Percentiles rank a stretch among this genome's conserved stretches.
These are phyloP conservation scores for Agrostemma githago DNA, from an alignment of 148 eudicot genomes.

Conservation along the genomic window DNA sequence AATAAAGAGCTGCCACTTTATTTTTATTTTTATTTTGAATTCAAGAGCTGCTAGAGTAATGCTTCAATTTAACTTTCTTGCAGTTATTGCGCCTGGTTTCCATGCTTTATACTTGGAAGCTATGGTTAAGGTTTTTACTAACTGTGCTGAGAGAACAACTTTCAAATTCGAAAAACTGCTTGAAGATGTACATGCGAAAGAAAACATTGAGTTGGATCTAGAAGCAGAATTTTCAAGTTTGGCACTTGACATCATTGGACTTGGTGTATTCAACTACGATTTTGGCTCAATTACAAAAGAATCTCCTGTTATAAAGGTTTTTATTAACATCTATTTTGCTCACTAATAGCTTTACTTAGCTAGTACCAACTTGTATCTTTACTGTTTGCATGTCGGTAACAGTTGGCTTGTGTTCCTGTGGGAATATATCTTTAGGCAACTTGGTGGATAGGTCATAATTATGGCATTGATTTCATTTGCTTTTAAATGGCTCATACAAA, in stretches of 20 bases:
- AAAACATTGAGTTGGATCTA: constrained; percentile 72
- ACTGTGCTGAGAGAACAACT: constrained; percentile 68
- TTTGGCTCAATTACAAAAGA: constrained; percentile 94
- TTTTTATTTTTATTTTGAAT: too few relatives aligned
- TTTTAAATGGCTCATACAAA: not conserved
- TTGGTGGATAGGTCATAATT: not conserved
- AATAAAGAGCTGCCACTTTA: not conserved
- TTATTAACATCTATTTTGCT: constrained; percentile 10
- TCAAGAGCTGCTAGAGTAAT: not conserved
- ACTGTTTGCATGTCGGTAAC: not conserved
- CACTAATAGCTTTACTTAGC: constrained; percentile 4
- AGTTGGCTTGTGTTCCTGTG: not conserved
- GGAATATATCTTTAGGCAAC: not conserved
- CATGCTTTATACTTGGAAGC: constrained; percentile 92
- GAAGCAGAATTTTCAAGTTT: constrained; percentile 96
- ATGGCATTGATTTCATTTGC: not conserved
- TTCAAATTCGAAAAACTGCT: constrained; percentile 69
- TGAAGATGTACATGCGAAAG: constrained; percentile 38
- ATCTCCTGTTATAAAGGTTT: constrained; percentile 94
- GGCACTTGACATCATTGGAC: constrained; percentile 97
- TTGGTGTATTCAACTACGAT: constrained; percentile 95
- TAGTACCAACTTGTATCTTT: not conserved
- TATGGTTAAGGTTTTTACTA: constrained; percentile 76
- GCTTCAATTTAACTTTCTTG: constrained; percentile 8
- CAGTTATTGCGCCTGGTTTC: constrained; percentile 98